Evolutionary conservation across 108 stramenopile genomes (phyloP).

Genomic region (Heterococcus sp.): DNA sequence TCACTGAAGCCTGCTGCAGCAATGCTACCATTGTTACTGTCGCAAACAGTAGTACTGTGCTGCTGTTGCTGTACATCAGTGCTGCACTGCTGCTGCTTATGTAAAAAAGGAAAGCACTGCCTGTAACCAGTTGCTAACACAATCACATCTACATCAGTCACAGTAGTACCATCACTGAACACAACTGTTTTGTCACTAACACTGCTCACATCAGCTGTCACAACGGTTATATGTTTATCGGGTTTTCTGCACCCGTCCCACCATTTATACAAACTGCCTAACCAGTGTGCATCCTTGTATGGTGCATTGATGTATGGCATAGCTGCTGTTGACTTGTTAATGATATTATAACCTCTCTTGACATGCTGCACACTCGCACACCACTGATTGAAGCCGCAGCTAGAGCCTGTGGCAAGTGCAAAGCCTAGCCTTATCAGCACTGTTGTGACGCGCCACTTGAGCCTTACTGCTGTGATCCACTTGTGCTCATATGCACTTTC

Average conservation of each 20-base stretch:
- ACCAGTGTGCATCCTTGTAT: not conserved
- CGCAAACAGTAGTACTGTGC: too few relatives aligned
- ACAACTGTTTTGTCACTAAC: too few relatives aligned
- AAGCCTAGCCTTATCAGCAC: not conserved
- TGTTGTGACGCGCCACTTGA: constrained; percentile 3
- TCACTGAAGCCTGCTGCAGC: too few relatives aligned
- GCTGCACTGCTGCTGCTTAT: too few relatives aligned
- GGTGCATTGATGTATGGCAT: not conserved
- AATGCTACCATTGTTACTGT: too few relatives aligned
- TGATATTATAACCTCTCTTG: not conserved
- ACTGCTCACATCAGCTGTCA: too few relatives aligned
- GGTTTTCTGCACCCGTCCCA: not conserved
- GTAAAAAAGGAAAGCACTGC: constrained; percentile 1
- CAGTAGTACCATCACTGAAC: not conserved
- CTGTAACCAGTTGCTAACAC: constrained; percentile 8
- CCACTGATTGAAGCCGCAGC: constrained; percentile 12
- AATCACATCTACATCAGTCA: not conserved
- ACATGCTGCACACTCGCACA: not conserved
- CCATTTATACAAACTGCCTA: not conserved
- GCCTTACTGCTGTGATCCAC: not conserved
- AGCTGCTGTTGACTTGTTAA: not conserved
- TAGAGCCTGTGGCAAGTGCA: not conserved
- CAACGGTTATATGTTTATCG: too few relatives aligned
- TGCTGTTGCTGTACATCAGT: too few relatives aligned
- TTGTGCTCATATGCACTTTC: constrained; percentile 1